A percentile compares a stretch with the other conserved stretches of the same genome.
Conservation (phyloP, 306 rosid genomes). For the Vicia faba region DNA sequence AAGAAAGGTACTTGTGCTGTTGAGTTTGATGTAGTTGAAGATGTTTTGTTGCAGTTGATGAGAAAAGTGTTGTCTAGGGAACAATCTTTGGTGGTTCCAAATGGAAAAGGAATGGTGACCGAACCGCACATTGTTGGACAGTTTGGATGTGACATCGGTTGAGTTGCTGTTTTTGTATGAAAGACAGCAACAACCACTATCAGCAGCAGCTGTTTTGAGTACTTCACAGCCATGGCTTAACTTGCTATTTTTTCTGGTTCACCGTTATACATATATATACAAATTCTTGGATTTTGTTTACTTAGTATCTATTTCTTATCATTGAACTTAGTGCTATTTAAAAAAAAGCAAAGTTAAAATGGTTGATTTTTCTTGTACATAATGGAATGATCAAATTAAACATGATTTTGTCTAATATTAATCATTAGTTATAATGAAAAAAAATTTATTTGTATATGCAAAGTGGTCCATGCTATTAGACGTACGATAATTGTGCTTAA, state of each 20-base stretch:
- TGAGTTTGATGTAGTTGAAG: background rate
- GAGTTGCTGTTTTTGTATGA: background rate
- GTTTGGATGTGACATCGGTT: background rate
- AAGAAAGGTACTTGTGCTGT: background rate
- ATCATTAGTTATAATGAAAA: too few species aligned
- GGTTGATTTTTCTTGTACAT: background rate
- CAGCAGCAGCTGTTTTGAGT: background rate
- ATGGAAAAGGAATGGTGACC: slow-evolving; percentile 36
- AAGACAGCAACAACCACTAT: background rate
- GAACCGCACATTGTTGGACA: slow-evolving; percentile 18
- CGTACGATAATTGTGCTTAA: too few species aligned
- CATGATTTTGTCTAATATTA: background rate
- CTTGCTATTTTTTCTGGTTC: background rate
- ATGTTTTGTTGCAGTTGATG: slow-evolving; percentile 18
- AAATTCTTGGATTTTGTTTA: background rate
- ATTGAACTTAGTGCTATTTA: background rate
- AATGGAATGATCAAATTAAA: background rate
- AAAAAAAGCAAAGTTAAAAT: background rate
- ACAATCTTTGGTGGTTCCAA: slow-evolving; percentile 30
- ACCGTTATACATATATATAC: background rate
- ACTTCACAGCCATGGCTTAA: background rate
- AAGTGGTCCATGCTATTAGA: too few species aligned
- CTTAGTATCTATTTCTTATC: background rate
- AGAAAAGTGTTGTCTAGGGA: slow-evolving; percentile 35
- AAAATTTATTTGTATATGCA: too few species aligned